These are phyloP conservation scores for Globisporangium irregulare DNA, from an alignment of 352 stramenopile genomes.

Conservation along the genomic window DNA sequence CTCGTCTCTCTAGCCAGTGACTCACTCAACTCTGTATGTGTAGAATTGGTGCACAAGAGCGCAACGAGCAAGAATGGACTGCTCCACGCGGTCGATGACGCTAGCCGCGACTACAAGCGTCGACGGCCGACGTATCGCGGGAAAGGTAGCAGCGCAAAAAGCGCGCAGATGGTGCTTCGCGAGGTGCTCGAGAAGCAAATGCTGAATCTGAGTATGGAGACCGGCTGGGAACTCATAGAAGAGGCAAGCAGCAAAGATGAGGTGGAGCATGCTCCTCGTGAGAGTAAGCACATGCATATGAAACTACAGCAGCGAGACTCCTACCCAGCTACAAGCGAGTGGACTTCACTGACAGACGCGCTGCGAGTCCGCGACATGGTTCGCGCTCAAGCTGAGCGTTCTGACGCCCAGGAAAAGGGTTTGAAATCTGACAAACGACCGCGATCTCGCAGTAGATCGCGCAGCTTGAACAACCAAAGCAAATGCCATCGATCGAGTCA, in stretches of 20 bases:
- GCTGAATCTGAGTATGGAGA: slow-evolving; percentile 44
- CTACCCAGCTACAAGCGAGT: slow-evolving; percentile 2
- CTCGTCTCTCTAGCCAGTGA: background rate
- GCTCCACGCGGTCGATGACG: slow-evolving; percentile 4
- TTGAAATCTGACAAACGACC: background rate
- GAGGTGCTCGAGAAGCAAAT: slow-evolving; percentile 71
- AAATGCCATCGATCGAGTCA: background rate
- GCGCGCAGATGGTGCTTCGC: slow-evolving; percentile 36
- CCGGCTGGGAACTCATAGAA: slow-evolving; percentile 22
- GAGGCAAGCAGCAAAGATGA: background rate
- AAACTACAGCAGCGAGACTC: no score
- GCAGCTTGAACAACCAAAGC: background rate
- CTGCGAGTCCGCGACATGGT: slow-evolving; percentile 22
- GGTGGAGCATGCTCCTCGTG: background rate
- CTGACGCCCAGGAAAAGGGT: no score
- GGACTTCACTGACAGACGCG: slow-evolving; percentile 17
- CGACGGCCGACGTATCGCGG: slow-evolving; percentile 51
- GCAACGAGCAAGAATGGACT: background rate
- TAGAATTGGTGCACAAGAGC: slow-evolving; percentile 1
- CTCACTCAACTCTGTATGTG: background rate
- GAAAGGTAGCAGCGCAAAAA: slow-evolving; percentile 38
- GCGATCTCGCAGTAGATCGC: slow-evolving; percentile 3
- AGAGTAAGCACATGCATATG: no score
- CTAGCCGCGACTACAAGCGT: slow-evolving; percentile 40
- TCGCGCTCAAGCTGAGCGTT: background rate